A percentile compares a stretch with the other conserved stretches of the same genome.
phyloP scores from a whole-genome alignment of 2,329 filamentous ascomycete genomes.

The Aspergillus quadrilineatus region DNA sequence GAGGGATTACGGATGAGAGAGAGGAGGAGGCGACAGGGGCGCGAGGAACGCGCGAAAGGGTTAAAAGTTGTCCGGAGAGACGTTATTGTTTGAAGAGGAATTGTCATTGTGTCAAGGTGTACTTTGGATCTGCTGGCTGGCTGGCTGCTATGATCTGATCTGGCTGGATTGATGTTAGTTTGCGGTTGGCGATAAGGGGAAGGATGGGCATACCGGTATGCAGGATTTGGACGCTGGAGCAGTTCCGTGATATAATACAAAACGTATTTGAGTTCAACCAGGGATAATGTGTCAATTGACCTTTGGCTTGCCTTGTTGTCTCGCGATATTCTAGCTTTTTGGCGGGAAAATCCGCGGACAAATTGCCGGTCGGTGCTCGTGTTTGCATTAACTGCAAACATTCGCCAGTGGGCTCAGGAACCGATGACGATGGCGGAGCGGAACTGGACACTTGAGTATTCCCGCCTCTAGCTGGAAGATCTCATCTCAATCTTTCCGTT shows the following conservation, averaged over 20 bases:
- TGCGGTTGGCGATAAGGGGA: neutral
- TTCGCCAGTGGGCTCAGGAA: constrained; percentile 24
- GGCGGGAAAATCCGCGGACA: constrained; percentile 9
- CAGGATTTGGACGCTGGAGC: neutral
- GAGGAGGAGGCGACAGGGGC: constrained; percentile 84
- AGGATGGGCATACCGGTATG: neutral
- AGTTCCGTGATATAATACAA: no score
- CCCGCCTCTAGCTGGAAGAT: no score
- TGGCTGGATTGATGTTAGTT: neutral
- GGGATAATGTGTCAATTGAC: neutral
- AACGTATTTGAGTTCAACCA: neutral
- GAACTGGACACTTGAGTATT: constrained; percentile 15
- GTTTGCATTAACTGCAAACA: constrained; percentile 31
- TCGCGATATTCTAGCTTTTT: constrained; percentile 4
- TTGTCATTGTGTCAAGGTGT: constrained; percentile 32
- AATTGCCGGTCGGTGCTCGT: constrained; percentile 7
- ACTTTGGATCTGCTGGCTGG: constrained; percentile 2
- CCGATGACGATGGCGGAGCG: constrained; percentile 26
- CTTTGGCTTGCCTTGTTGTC: neutral
- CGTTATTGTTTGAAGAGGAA: constrained; percentile 54
- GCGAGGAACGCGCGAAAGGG: constrained; percentile 77
- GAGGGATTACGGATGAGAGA: constrained; percentile 79
- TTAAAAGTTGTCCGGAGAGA: constrained; percentile 86
- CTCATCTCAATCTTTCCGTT: no score
- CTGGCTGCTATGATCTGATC: neutral